These are phyloP conservation scores for Aspergillus taichungensis DNA, from an alignment of 495 filamentous ascomycete genomes.

Conservation along the genomic window DNA sequence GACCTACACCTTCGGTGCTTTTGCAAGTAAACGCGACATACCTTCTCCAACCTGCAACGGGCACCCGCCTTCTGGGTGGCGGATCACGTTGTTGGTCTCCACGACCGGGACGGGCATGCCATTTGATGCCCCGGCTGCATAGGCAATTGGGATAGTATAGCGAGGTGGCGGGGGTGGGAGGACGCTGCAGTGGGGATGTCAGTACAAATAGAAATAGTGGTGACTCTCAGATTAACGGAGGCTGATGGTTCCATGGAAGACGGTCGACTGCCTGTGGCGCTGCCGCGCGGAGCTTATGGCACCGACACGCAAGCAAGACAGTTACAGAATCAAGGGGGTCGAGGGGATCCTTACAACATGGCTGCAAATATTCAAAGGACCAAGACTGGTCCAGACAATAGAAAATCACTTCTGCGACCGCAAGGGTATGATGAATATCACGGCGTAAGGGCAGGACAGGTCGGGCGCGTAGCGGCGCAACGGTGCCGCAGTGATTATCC, in stretches of 20 bases:
- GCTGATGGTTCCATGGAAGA: no score
- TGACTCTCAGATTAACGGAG: not conserved
- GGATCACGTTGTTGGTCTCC: constrained; percentile 85
- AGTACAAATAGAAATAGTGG: constrained; percentile 14
- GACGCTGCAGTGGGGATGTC: constrained; percentile 42
- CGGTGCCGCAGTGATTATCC: not conserved
- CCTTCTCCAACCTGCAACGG: constrained; percentile 91
- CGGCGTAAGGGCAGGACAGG: not conserved
- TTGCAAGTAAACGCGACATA: constrained; percentile 13
- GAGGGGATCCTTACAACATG: constrained; percentile 31
- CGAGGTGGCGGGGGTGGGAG: constrained; percentile 78
- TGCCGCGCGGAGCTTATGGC: no score
- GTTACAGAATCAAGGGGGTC: not conserved
- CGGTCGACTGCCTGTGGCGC: no score
- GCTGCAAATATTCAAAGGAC: constrained; percentile 5
- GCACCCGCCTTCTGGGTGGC: constrained; percentile 59
- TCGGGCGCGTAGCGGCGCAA: not conserved
- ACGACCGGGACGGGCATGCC: constrained; percentile 61
- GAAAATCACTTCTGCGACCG: not conserved
- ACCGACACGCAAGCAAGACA: no score
- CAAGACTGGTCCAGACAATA: not conserved
- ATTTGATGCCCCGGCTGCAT: constrained; percentile 55
- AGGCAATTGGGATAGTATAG: constrained; percentile 60
- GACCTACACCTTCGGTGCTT: no score
- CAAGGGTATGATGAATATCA: not conserved